These are phyloP conservation scores for Ehretia macrophylla DNA, from an alignment of 257 asterid genomes.

Conservation along the genomic window DNA sequence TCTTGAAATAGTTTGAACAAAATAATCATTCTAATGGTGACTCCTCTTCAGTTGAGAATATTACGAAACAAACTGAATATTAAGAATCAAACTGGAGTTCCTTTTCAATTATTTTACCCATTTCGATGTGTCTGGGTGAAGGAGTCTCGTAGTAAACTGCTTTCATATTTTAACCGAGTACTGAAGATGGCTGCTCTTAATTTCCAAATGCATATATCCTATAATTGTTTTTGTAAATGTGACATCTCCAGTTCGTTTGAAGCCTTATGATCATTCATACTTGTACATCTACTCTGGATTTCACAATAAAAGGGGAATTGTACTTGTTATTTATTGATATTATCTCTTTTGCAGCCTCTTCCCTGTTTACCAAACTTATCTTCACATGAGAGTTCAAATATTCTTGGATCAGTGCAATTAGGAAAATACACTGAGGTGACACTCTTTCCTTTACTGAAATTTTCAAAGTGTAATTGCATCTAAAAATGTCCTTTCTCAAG, in stretches of 20 bases:
- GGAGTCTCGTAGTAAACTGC: too few relatives aligned
- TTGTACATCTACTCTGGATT: too few relatives aligned
- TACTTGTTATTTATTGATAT: constrained; percentile 13
- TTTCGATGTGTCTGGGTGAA: too few relatives aligned
- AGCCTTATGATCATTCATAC: too few relatives aligned
- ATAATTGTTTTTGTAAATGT: background rate
- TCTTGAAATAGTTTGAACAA: too few relatives aligned
- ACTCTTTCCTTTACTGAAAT: constrained; percentile 14
- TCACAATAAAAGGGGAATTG: background rate
- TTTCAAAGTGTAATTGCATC: constrained; percentile 9
- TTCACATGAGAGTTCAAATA: constrained; percentile 39
- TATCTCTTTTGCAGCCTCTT: constrained; percentile 47
- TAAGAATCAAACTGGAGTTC: too few relatives aligned
- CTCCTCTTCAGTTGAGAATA: too few relatives aligned
- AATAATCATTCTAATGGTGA: too few relatives aligned
- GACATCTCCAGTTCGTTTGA: background rate
- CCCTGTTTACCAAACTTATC: constrained; percentile 79
- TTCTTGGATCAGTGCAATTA: constrained; percentile 52
- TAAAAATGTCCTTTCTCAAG: constrained; percentile 16
- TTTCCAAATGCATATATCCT: background rate
- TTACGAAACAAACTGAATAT: too few relatives aligned
- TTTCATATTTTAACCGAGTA: too few relatives aligned
- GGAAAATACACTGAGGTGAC: constrained; percentile 94
- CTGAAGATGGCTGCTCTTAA: background rate
- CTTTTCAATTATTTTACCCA: too few relatives aligned